Evolutionary conservation across 768 basidiomycete species (phyloP).

Genomic region (Mycena metata): DNA sequence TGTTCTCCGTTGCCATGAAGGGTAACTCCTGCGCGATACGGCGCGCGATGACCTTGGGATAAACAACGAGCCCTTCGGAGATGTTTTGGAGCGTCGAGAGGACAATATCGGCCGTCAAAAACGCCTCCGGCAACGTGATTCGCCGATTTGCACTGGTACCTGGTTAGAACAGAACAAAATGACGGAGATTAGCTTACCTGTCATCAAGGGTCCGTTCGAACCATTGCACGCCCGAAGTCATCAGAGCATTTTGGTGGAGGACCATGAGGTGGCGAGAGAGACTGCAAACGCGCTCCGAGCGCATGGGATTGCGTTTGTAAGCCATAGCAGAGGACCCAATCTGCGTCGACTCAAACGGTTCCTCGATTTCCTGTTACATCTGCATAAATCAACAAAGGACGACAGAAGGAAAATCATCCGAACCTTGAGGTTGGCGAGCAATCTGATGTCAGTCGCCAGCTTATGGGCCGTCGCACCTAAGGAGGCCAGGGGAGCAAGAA

Average conservation of each 20-base stretch:
- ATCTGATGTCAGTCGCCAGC: conserved; percentile 94
- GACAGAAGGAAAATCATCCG: neutral
- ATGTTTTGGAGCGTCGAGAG: conserved; percentile 96
- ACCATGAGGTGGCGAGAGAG: conserved; percentile 96
- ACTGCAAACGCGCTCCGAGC: conserved; percentile 96
- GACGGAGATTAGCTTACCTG: conserved; percentile 63
- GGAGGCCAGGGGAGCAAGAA: conserved; percentile 89
- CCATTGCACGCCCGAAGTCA: conserved; percentile 97
- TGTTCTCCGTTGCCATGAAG: conserved; percentile 99
- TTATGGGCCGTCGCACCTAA: conserved; percentile 97
- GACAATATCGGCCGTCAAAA: conserved; percentile 96
- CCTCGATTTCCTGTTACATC: conserved; percentile 86
- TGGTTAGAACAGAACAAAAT: conserved; percentile 15
- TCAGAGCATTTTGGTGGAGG: conserved; percentile 94
- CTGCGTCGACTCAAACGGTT: conserved; percentile 98
- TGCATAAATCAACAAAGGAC: neutral
- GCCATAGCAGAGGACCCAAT: conserved; percentile 99
- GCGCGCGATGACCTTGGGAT: conserved; percentile 94
- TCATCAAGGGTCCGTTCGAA: conserved; percentile 98
- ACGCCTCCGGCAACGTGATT: conserved; percentile 96
- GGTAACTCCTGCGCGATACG: conserved; percentile 95
- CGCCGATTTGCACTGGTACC: conserved; percentile 89
- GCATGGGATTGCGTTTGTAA: conserved; percentile 99
- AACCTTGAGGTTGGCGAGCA: conserved; percentile 94
- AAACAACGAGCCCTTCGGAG: conserved; percentile 98